phyloP scores from a whole-genome alignment of 768 basidiomycete species.

The Tricholoma matsutake region DNA sequence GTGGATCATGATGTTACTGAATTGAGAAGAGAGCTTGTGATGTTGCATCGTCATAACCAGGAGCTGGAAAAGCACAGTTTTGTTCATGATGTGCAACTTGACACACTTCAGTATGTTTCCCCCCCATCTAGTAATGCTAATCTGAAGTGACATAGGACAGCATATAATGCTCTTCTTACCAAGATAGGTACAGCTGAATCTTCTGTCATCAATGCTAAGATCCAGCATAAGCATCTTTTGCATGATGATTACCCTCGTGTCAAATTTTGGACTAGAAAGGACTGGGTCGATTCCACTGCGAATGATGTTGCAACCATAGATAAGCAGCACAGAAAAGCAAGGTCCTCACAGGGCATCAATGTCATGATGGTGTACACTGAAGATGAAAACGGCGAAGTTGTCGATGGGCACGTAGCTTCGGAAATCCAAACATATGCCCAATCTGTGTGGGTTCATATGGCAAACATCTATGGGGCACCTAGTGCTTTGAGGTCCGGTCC shows the following conservation, averaged over 20 bases:
- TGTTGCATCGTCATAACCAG: neutral
- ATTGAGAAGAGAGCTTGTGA: neutral
- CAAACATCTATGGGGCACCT: neutral
- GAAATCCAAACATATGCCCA: neutral
- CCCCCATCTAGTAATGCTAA: neutral
- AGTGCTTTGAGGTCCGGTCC: too few species aligned
- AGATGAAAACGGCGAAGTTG: neutral
- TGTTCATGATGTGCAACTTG: neutral
- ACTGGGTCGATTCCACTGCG: neutral
- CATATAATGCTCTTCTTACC: neutral
- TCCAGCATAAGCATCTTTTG: too few species aligned
- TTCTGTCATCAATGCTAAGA: neutral
- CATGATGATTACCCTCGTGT: neutral
- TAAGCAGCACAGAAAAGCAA: neutral
- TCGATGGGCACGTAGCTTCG: neutral
- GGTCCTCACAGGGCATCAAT: neutral
- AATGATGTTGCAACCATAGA: neutral
- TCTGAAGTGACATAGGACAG: neutral
- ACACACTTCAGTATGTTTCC: neutral
- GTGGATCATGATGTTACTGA: neutral
- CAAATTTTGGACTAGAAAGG: neutral
- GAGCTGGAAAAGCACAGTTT: neutral
- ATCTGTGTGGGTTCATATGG: neutral
- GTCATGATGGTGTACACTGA: neutral
- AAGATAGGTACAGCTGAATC: neutral